Evolutionary conservation across 768 basidiomycete genomes (phyloP).

Genomic region (Naganishia vaughanmartiniae): DNA sequence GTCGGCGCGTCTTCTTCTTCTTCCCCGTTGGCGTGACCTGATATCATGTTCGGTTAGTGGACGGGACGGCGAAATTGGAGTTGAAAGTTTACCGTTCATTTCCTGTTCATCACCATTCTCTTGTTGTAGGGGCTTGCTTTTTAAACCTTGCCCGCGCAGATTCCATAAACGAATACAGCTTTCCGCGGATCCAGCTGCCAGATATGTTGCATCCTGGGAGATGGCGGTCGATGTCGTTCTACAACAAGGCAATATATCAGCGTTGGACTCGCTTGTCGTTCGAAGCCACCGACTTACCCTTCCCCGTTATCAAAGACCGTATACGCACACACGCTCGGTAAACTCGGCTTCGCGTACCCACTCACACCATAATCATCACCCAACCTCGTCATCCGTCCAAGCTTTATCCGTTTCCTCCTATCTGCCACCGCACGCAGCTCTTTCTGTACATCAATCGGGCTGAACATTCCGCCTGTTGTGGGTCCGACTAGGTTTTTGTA

Average conservation of each 20-base stretch:
- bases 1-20: constrained; percentile 73
- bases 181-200: constrained; percentile 94
- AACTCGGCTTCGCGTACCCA: constrained; percentile 54
- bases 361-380: constrained; percentile 18
- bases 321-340: constrained; percentile 92
- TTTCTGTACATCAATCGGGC: constrained; percentile 78
- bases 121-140: constrained; percentile 24
- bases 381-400: constrained; percentile 62
- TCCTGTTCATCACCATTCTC: not conserved
- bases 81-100: not conserved
- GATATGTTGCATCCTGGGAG: constrained; percentile 81
- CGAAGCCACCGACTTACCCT: constrained; percentile 62
- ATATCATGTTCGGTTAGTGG: not conserved
- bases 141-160: constrained; percentile 83
- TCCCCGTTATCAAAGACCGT: constrained; percentile 93
- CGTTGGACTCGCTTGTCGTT: constrained; percentile 15
- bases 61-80: not conserved
- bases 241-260: constrained; percentile 12
- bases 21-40: not conserved
- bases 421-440: constrained; percentile 88
- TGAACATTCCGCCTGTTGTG: constrained; percentile 67
- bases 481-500: constrained; percentile 24
- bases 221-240: constrained; percentile 84
- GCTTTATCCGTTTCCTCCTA: constrained; percentile 81
- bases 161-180: constrained; percentile 94